A percentile compares a stretch with the other conserved stretches of the same genome.
phyloP scores from a whole-genome alignment of 2,329 filamentous ascomycete species.

The Aschersonia sp. region DNA sequence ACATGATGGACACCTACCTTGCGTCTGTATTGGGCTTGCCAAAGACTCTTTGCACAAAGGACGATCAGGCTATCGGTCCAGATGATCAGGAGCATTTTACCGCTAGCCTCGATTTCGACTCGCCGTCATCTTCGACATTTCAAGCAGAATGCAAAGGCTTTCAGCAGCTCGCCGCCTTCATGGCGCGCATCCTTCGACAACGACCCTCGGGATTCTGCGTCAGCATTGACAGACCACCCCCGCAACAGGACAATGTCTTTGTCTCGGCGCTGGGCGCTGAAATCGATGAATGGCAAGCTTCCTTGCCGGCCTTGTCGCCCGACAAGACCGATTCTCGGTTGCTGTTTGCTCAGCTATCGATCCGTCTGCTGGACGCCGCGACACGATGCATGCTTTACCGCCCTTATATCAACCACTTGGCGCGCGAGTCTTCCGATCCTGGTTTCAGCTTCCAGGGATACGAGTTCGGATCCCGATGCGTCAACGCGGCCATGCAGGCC shows the following conservation, averaged over 20 bases:
- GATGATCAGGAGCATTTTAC: not conserved
- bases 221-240: not conserved
- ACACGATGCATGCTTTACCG: not conserved
- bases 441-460: not conserved
- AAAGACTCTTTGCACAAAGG: not conserved
- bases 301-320: not conserved
- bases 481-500: not conserved
- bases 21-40: not conserved
- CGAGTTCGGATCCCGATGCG: not conserved
- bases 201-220: not conserved
- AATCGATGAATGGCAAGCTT: not conserved
- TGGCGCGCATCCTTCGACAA: not conserved
- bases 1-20: not conserved
- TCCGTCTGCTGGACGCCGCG: not conserved
- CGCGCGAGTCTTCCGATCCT: not conserved
- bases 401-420: not conserved
- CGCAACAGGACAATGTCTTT: not conserved
- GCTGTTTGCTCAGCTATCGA: not conserved
- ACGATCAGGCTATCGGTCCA: not conserved
- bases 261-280: not conserved
- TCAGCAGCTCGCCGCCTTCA: not conserved
- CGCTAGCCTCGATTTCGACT: too few relatives aligned
- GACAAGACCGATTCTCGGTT: not conserved
- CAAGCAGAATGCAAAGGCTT: not conserved
- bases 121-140: not conserved